A percentile compares a stretch with the other conserved stretches of the same genome.
Evolutionary conservation across 768 basidiomycete genomes (phyloP).

Genomic region (Xerocomellus chrysenteron): DNA sequence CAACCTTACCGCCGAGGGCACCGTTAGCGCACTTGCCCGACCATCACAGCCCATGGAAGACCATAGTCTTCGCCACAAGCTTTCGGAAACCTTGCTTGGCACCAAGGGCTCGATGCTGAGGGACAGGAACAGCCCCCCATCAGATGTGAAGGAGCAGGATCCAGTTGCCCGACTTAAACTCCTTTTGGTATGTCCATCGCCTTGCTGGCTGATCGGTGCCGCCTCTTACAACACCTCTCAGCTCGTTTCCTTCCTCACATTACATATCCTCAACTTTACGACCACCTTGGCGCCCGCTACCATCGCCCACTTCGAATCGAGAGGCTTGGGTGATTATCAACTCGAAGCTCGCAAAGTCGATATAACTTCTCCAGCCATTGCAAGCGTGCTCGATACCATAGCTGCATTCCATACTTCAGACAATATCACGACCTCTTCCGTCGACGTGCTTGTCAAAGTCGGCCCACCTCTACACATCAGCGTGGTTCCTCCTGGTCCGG

Average conservation of each 20-base stretch:
- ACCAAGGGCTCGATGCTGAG: slow-evolving; percentile 50
- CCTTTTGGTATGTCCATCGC: slow-evolving; percentile 58
- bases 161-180: slow-evolving; percentile 89
- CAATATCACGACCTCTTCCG: slow-evolving; percentile 19
- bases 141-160: slow-evolving; percentile 59
- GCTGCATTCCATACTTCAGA: slow-evolving; percentile 34
- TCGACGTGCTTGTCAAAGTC: slow-evolving; percentile 58
- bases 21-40: slow-evolving; percentile 30
- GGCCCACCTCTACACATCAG: slow-evolving; percentile 58
- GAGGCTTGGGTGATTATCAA: slow-evolving; percentile 14
- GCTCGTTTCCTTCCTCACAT: slow-evolving; percentile 87
- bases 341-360: slow-evolving; percentile 58
- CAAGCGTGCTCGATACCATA: slow-evolving; percentile 57
- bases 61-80: slow-evolving; percentile 19
- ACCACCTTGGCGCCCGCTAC: slow-evolving; percentile 81
- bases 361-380: slow-evolving; percentile 59
- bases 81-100: slow-evolving; percentile 39
- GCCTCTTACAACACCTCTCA: slow-evolving; percentile 23
- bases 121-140: slow-evolving; percentile 40
- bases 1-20: slow-evolving; percentile 31
- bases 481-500: slow-evolving; percentile 37
- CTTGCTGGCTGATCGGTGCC: neutral
- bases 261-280: slow-evolving; percentile 91
- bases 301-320: slow-evolving; percentile 43
- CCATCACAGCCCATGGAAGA: slow-evolving; percentile 21